Evolutionary conservation across 768 basidiomycete genomes (phyloP).

Genomic region (Termitomyces sp.): DNA sequence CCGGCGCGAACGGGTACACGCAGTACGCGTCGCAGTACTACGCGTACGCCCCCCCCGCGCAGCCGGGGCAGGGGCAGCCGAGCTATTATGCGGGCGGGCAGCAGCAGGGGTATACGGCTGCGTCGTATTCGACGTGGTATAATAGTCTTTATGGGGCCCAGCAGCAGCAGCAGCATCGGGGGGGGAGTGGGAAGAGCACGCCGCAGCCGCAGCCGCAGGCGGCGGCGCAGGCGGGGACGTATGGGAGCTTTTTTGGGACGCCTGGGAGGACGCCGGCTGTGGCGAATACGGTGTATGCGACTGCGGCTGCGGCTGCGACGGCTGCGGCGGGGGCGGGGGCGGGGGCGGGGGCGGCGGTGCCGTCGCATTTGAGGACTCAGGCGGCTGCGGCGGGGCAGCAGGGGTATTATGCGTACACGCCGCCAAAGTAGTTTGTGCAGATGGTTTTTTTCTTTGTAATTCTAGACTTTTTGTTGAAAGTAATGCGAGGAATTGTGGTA

Average conservation of each 20-base stretch:
- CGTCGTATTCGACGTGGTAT: conserved; percentile 28
- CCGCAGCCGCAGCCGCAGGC: conserved; percentile 33
- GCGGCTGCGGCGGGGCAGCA: conserved; percentile 10
- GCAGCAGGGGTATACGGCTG: conserved; percentile 27
- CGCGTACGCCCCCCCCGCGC: conserved; percentile 10
- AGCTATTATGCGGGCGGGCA: conserved; percentile 30
- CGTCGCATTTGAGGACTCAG: conserved; percentile 23
- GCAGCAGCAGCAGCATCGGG: neutral
- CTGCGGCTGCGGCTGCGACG: conserved; percentile 12
- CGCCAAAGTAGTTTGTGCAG: neutral
- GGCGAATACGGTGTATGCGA: conserved; percentile 22
- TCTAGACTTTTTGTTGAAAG: too few relatives aligned
- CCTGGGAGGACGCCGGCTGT: conserved; percentile 17
- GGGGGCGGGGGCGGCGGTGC: conserved; percentile 19
- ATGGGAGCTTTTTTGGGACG: conserved; percentile 20
- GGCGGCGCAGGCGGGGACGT: conserved; percentile 25
- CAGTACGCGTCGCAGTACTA: conserved; percentile 29
- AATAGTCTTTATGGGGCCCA: conserved; percentile 22
- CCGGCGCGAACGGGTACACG: neutral
- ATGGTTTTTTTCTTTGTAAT: too few relatives aligned
- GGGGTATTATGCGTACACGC: conserved; percentile 22
- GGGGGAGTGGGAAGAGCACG: conserved; percentile 31
- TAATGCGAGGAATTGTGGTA: too few relatives aligned
- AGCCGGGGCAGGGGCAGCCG: conserved; percentile 16
- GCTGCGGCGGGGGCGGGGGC: neutral